Base-by-base conservation (phyloP, 2,329 filamentous ascomycete genomes). In the Alternaria sp. region DNA sequence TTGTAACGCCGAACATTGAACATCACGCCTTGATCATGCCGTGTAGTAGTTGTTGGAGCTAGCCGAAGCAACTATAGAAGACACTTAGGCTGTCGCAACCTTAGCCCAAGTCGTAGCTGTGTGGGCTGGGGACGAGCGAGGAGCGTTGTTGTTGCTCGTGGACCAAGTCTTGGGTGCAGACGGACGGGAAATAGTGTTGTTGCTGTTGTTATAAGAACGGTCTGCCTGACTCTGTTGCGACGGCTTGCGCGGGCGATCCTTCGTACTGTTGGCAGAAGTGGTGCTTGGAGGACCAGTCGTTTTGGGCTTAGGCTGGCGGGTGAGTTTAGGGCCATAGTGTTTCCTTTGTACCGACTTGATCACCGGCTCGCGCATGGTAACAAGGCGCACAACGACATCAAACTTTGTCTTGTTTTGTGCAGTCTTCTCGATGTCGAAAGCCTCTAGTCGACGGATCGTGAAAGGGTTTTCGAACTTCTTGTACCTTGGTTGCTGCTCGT, bases 381-480 rank as follows among this genome's bases (percentile, higher is more conserved):
- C 50, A 32, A 77, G 57, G 36, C 69, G 71, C 46, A 78, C 59
- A 28, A 68, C 61, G 8, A 78, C 68, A 18, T 76, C 72, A 38
- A 78, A 61, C 22, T 54, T 61, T 16, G 43, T 44, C 54, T 48
- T 70, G 43, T 59, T 69, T 27, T 72, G 68, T 1, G 68, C 66
- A 11, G 62, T 51, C 50, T 64, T 71, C 53, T 74, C 74, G 12
- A 69, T 63, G 48, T 74, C 71, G 40, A 71, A 71, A 8, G 71
- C 57, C 18, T 73, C 70, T 1, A 73, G 67, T 52, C 70, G 65
- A 41, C 68, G 68, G 25, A 60, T 71, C n/a, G 70, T 73, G 56
- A 73, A 73, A 1, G 73, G 66, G 14, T 74, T 76, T 51, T 74
- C 71, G 18, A 66, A 68, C 40, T 64, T 66, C 20, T 76, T 74